These are phyloP conservation scores for Amanita inopinata DNA, from an alignment of 768 basidiomycete species.

Conservation along the genomic window DNA sequence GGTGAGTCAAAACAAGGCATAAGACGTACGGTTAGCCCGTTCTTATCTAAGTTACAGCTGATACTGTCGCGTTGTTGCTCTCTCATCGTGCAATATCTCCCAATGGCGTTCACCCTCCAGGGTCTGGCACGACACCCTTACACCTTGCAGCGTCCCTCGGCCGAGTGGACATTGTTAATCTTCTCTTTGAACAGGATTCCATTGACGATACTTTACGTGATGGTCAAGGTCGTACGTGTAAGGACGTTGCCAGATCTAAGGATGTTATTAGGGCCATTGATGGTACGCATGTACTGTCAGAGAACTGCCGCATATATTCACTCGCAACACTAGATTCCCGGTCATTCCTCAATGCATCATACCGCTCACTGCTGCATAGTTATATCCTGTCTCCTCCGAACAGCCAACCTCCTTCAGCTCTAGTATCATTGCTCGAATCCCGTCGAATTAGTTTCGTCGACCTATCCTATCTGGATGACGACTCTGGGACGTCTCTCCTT, in stretches of 20 bases:
- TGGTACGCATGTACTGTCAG: constrained; percentile 27
- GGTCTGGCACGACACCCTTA: constrained; percentile 65
- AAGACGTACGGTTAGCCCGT: too few relatives aligned
- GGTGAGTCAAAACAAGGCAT: too few relatives aligned
- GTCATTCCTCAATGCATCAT: constrained; percentile 63
- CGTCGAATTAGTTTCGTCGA: constrained; percentile 66
- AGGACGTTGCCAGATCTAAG: constrained; percentile 63
- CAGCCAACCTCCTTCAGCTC: constrained; percentile 30
- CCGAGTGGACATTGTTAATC: constrained; percentile 57
- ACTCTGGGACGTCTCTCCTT: constrained; percentile 67
- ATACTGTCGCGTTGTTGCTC: constrained; percentile 60
- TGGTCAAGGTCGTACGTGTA: constrained; percentile 50
- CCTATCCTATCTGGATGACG: constrained; percentile 71
- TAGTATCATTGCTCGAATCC: constrained; percentile 52
- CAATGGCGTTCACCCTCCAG: constrained; percentile 65
- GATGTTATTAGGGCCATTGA: constrained; percentile 61
- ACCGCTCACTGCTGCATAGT: constrained; percentile 58
- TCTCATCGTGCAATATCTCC: constrained; percentile 71
- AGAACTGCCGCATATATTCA: neutral
- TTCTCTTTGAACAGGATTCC: constrained; percentile 70
- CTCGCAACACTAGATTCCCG: constrained; percentile 80
- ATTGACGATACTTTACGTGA: constrained; percentile 77
- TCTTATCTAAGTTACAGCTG: too few relatives aligned
- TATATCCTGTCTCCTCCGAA: constrained; percentile 56
- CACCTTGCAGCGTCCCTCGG: constrained; percentile 64